Evolutionary conservation across 148 eudicot species (phyloP), one percentile per base, ranked within the genome.

Genomic region (Agrostemma githago): DNA sequence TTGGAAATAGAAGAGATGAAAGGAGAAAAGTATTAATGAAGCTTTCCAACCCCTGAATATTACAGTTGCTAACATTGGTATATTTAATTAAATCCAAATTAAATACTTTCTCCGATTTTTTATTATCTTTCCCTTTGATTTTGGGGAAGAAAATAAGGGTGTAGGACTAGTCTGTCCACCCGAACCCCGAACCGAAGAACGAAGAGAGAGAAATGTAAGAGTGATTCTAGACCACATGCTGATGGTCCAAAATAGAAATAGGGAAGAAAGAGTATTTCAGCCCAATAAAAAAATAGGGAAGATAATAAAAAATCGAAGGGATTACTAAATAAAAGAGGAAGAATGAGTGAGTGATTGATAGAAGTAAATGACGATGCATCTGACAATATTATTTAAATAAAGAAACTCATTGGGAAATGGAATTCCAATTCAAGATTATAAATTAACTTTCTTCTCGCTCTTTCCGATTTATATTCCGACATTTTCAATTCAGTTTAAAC

Each of bases 391-490:
- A 4, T 21, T n/a, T 73, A 15, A 64, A 56, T 26, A 15, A n/a
- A 19, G 40, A 5, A 46, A 26, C 63, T 70, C 79, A 76, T 76
- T 72, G 83, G 83, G 79, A 80, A 80, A 76, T 80, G 83, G 41
- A 76, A 76, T 3, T 3, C n/a, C 71, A 63, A 63, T 21, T 11
- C 68, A 43, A 21, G 7, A 44, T 8, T 8, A 16, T 8, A 14
- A 3, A 42, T 54, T 5, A 34, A 41, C 70, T 42, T 68, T 26
- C 34, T 0, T 26, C 34, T 26, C 34, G 34, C 1, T 26, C 34
- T 26, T 26, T 26, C 34, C 34, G 34, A 1, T 26, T 26, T 26
- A 26, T 26, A 26, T 26, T 26, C 34, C 0, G 1, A 26, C 1
- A 26, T 26, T 26, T 26, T 26, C 34, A 26, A 26, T 26, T 26